Base-by-base conservation (phyloP, 1,284 basidiomycete species). In the Termitomyces sp. region DNA sequence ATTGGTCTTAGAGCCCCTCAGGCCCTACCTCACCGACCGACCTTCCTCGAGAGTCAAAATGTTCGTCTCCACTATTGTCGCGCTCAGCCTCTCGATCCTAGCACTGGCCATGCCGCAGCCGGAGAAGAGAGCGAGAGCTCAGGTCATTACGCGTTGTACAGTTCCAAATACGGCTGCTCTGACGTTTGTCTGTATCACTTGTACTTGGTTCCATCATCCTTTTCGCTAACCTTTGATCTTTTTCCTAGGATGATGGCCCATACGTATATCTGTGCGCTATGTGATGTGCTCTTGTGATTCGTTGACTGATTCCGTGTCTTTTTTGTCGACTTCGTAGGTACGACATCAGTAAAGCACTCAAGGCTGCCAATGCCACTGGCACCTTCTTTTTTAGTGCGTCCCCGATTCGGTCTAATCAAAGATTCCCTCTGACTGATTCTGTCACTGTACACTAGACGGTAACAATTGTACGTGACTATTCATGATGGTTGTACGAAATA, bases 231-330 rank as follows among this genome's bases (percentile, higher is more conserved):
- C 8, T 8, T 31, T 4, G 13, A 10, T 39, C 19, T 14, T n/a
- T 5, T 40, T 13, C 26, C 11, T 56, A 73, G 72, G 72, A 81
- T 60, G 79, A 80, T 61, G 78, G 79, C 13, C 76, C 76, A 5
- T 75, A 57, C 40, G 35, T 57, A 7, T 72, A 69, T 60, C 53
- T 66, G 62, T 77, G 61, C 44, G 74, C 73, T 16, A 28, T 43
- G 16, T 43, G 6, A 9, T 5, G 21, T 13, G 26, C 13, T 3
- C 24, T 41, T 40, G 40, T 35, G 24, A 26, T 50, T 35, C 37
- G 9, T 28, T 40, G 18, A 50, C 11, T 18, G 57, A 28, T 49
- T 48, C 40, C 10, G 14, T 33, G 13, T 13, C 18, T 46, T 35
- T 44, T 37, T 5, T 54, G 40, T 53, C 40, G 5, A 11, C 13